phyloP scores from a whole-genome alignment of 2,329 filamentous ascomycete genomes.

The Ilyonectria robusta region DNA sequence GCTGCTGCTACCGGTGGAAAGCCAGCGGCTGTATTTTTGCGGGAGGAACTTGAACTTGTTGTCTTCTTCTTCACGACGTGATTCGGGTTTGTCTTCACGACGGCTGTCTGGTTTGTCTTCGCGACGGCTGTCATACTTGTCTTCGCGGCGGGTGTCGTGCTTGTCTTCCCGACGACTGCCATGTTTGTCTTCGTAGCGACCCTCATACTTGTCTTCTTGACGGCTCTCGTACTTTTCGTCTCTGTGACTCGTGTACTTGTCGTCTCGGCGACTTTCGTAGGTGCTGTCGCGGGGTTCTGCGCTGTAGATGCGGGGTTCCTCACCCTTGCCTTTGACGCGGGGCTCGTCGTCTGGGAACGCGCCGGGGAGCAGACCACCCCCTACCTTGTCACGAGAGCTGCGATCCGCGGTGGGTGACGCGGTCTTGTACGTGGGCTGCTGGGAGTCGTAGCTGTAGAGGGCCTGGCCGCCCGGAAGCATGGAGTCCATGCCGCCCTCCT shows the following conservation, averaged over 20 bases:
- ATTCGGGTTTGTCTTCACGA: constrained; percentile 34
- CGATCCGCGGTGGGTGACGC: constrained; percentile 54
- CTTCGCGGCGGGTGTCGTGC: constrained; percentile 35
- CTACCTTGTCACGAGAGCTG: constrained; percentile 54
- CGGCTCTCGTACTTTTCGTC: constrained; percentile 37
- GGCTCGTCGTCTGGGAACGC: constrained; percentile 53
- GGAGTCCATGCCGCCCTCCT: constrained; percentile 54
- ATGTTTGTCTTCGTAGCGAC: constrained; percentile 28
- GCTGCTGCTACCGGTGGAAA: constrained; percentile 42
- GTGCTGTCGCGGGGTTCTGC: constrained; percentile 47
- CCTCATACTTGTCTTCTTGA: constrained; percentile 34
- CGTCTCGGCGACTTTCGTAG: constrained; percentile 26
- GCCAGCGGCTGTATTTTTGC: constrained; percentile 62
- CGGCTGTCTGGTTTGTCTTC: constrained; percentile 26
- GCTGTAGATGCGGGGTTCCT: constrained; percentile 42
- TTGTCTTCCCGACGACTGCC: constrained; percentile 31
- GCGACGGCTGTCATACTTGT: constrained; percentile 12
- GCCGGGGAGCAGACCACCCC: constrained; percentile 45
- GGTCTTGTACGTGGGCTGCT: constrained; percentile 51
- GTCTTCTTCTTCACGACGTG: constrained; percentile 44
- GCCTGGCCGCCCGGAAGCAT: constrained; percentile 56
- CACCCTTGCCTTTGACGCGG: constrained; percentile 42
- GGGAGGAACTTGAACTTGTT: constrained; percentile 62
- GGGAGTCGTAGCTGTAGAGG: constrained; percentile 58
- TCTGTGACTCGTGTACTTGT: constrained; percentile 21